Evolutionary conservation across 2,329 filamentous ascomycete species (phyloP).

Genomic region (Thermothelomyces thermophilus): DNA sequence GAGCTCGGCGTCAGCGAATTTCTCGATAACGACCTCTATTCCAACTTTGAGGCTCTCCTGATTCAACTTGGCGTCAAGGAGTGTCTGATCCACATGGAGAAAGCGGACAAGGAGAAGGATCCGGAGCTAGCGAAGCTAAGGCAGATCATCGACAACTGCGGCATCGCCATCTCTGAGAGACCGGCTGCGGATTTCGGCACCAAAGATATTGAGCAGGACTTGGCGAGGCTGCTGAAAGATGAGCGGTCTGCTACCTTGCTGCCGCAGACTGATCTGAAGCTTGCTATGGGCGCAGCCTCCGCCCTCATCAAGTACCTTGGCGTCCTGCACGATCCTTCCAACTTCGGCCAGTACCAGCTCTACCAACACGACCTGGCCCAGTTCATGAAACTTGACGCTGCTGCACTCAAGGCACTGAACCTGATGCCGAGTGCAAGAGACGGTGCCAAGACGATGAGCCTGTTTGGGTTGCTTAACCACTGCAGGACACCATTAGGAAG

Average conservation of each 20-base stretch:
- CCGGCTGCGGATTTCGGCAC: constrained; percentile 70
- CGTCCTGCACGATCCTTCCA: constrained; percentile 82
- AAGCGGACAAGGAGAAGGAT: constrained; percentile 76
- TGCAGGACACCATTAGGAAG: constrained; percentile 96
- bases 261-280: constrained; percentile 84
- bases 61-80: constrained; percentile 96
- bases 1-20: constrained; percentile 97
- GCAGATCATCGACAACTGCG: constrained; percentile 86
- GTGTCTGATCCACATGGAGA: constrained; percentile 77
- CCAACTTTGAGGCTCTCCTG: constrained; percentile 91
- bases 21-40: constrained; percentile 96
- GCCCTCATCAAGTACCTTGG: constrained; percentile 92
- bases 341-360: constrained; percentile 94
- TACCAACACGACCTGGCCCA: constrained; percentile 96
- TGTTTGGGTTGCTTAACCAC: constrained; percentile 90
- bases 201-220: constrained; percentile 92
- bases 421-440: constrained; percentile 94
- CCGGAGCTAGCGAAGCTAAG: constrained; percentile 80
- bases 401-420: constrained; percentile 88
- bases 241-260: constrained; percentile 70
- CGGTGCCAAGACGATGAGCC: constrained; percentile 93
- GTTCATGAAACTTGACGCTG: constrained; percentile 97
- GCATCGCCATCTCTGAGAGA: constrained; percentile 80
- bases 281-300: constrained; percentile 92
- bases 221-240: constrained; percentile 79